Conservation (phyloP, 31 red algal species). For the Asparagopsis taxiformis region DNA sequence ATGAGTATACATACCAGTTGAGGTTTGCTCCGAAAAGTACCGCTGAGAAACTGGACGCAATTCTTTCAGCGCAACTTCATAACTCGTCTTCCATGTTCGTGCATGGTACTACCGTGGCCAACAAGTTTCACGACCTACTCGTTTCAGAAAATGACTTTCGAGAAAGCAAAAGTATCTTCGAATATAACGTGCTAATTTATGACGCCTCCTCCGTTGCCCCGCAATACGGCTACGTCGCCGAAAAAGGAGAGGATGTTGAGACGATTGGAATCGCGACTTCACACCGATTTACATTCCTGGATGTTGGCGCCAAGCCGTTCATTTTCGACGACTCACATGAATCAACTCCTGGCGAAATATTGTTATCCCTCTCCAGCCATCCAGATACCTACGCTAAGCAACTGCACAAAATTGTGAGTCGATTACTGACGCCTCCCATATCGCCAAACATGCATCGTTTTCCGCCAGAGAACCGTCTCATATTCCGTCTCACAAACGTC, state of each 20-base stretch:
- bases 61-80: neutral
- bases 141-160: neutral
- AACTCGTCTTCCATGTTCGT: constrained; percentile 31
- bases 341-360: constrained; percentile 31
- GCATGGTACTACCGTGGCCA: constrained; percentile 16
- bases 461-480: constrained; percentile 32
- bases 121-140: constrained; percentile 21
- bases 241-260: constrained; percentile 19
- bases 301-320: constrained; percentile 41
- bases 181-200: constrained; percentile 46
- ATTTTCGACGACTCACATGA: constrained; percentile 17
- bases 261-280: constrained; percentile 28
- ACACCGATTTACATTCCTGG: constrained; percentile 35
- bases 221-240: constrained; percentile 44
- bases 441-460: constrained; percentile 40
- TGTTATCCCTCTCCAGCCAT: constrained; percentile 2
- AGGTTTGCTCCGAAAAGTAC: constrained; percentile 6
- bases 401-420: constrained; percentile 14
- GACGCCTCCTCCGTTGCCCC: constrained; percentile 32
- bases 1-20: constrained; percentile 13
- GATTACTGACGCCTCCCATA: constrained; percentile 20
- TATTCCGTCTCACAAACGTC: constrained; percentile 20
- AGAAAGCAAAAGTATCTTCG: neutral
- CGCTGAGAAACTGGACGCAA: constrained; percentile 21
- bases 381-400: constrained; percentile 14